These are phyloP conservation scores for Aphanoascus verrucosus DNA, from an alignment of 2,329 filamentous ascomycete species.

Conservation along the genomic window DNA sequence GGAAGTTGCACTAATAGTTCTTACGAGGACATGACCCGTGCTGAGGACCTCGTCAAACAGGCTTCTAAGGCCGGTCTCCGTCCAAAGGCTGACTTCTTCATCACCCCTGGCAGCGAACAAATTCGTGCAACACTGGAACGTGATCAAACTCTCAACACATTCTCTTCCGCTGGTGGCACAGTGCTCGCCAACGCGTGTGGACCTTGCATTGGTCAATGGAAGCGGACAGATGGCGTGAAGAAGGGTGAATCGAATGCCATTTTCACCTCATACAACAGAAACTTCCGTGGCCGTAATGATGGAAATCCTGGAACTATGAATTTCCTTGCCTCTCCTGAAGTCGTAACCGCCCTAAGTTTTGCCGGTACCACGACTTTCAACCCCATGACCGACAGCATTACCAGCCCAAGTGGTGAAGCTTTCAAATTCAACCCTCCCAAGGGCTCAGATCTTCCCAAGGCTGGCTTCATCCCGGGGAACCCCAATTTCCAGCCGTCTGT, in stretches of 20 bases:
- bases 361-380: slow-evolving; percentile 91
- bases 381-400: slow-evolving; percentile 76
- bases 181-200: slow-evolving; percentile 92
- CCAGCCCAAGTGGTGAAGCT: slow-evolving; percentile 63
- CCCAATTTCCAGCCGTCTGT: slow-evolving; percentile 61
- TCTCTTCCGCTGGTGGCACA: slow-evolving; percentile 74
- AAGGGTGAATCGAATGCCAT: slow-evolving; percentile 91
- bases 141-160: slow-evolving; percentile 75
- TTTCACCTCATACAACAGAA: slow-evolving; percentile 94
- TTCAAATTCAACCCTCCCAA: slow-evolving; percentile 76
- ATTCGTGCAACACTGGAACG: slow-evolving; percentile 88
- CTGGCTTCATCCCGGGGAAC: slow-evolving; percentile 73
- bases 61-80: slow-evolving; percentile 80
- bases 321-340: slow-evolving; percentile 91
- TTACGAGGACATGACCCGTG: slow-evolving; percentile 96
- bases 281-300: slow-evolving; percentile 94
- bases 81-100: slow-evolving; percentile 84
- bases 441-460: slow-evolving; percentile 50
- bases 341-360: slow-evolving; percentile 93
- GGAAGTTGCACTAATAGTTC: slow-evolving; percentile 98
- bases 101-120: slow-evolving; percentile 93
- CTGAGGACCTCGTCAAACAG: slow-evolving; percentile 85
- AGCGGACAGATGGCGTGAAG: slow-evolving; percentile 69
- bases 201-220: slow-evolving; percentile 92
- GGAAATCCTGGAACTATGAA: slow-evolving; percentile 97